Conservation (phyloP, 2,329 filamentous ascomycete species). For the Raffaelea deltoideospora region DNA sequence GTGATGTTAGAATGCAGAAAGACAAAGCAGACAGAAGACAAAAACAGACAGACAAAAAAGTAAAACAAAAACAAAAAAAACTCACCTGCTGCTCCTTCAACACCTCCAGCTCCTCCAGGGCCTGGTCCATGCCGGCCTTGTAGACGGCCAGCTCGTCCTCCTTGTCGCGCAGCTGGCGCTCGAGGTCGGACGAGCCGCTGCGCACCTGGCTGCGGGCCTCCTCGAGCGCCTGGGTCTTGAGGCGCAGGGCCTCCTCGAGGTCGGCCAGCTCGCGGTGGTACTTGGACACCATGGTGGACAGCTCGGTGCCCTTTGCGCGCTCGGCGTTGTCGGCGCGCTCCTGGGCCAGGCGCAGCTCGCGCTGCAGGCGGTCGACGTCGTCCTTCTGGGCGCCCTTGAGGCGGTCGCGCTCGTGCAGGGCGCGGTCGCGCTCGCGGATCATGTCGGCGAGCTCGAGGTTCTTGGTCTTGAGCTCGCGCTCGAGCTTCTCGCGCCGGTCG, state of each 20-base stretch:
- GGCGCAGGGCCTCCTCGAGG: slow-evolving; percentile 78
- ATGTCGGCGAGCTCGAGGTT: slow-evolving; percentile 97
- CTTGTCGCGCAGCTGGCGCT: slow-evolving; percentile 76
- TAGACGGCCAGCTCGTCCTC: slow-evolving; percentile 97
- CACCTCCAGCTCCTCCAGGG: slow-evolving; percentile 81
- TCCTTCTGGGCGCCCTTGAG: slow-evolving; percentile 77
- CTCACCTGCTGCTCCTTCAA: slow-evolving; percentile 51
- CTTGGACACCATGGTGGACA: slow-evolving; percentile 86
- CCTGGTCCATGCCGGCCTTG: slow-evolving; percentile 96
- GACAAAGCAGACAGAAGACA: not conserved
- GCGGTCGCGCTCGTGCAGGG: slow-evolving; percentile 83
- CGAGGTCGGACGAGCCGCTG: slow-evolving; percentile 73
- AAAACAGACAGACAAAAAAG: too few species aligned
- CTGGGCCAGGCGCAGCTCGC: slow-evolving; percentile 80
- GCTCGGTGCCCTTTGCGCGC: slow-evolving; percentile 82
- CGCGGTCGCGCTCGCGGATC: slow-evolving; percentile 91
- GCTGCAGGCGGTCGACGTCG: slow-evolving; percentile 84
- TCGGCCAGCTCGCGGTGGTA: slow-evolving; percentile 97
- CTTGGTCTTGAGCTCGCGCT: slow-evolving; percentile 97
- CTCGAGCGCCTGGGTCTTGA: slow-evolving; percentile 76
- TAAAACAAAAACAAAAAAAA: too few species aligned
- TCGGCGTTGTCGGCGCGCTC: slow-evolving; percentile 88
- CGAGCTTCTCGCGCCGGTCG: slow-evolving; percentile 82
- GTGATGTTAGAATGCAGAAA: slow-evolving; percentile 40
- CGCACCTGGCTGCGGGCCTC: slow-evolving; percentile 64